Evolutionary conservation across 1,284 basidiomycete genomes (phyloP).

Genomic region (Austroboletus niveus): DNA sequence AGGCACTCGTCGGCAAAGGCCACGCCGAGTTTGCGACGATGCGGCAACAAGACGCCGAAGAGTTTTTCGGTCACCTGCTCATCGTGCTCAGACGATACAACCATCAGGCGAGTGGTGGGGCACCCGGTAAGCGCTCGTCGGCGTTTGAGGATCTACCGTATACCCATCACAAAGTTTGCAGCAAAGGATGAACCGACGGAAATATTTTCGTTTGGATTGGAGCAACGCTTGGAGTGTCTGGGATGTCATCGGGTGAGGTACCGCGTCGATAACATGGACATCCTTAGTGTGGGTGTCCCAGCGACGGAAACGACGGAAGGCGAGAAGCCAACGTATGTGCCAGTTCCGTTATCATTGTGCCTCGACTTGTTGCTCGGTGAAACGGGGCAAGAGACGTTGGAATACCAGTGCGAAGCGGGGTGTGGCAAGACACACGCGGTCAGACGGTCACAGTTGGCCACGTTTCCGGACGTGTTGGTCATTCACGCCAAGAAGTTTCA

Average conservation of each 20-base stretch:
- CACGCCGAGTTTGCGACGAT: slow-evolving; percentile 96
- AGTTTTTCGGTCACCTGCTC: slow-evolving; percentile 87
- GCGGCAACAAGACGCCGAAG: slow-evolving; percentile 96
- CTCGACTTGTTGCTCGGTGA: slow-evolving; percentile 63
- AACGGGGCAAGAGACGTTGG: slow-evolving; percentile 58
- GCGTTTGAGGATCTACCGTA: background rate
- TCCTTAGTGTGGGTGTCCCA: slow-evolving; percentile 80
- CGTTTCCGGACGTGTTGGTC: slow-evolving; percentile 87
- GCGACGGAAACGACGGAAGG: slow-evolving; percentile 29
- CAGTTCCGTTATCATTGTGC: slow-evolving; percentile 69
- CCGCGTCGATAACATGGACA: slow-evolving; percentile 75
- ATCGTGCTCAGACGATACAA: slow-evolving; percentile 66
- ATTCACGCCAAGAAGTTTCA: slow-evolving; percentile 95
- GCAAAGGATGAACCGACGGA: slow-evolving; percentile 61
- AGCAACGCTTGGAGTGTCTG: slow-evolving; percentile 83
- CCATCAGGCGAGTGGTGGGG: slow-evolving; percentile 47
- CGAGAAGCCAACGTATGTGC: slow-evolving; percentile 64
- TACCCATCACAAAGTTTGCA: slow-evolving; percentile 3
- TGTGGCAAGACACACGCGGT: slow-evolving; percentile 45
- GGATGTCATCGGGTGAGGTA: slow-evolving; percentile 90
- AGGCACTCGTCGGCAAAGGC: slow-evolving; percentile 86
- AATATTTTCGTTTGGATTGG: slow-evolving; percentile 79
- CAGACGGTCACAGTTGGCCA: slow-evolving; percentile 76
- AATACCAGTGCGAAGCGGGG: slow-evolving; percentile 55
- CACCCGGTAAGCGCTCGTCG: slow-evolving; percentile 28